phyloP scores from a whole-genome alignment of 768 basidiomycete genomes.

The Amyloporia xantha region DNA sequence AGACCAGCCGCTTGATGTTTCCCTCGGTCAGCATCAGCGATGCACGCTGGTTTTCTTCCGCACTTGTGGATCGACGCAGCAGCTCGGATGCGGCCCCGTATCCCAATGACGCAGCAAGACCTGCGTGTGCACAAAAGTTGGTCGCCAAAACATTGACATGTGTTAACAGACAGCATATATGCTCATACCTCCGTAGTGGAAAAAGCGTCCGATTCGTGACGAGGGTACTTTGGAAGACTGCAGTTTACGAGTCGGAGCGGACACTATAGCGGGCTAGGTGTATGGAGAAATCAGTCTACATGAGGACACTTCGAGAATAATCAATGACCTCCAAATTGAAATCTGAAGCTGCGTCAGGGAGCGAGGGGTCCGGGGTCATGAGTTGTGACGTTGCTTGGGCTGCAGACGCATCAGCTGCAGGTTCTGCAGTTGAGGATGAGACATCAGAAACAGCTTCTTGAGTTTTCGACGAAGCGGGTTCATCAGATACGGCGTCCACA shows the following conservation, averaged over 20 bases:
- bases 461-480: no score
- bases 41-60: conserved; percentile 25
- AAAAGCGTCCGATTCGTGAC: conserved; percentile 79
- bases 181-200: conserved; percentile 85
- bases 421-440: no score
- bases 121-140: conserved; percentile 32
- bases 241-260: conserved; percentile 36
- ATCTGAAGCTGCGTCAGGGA: no score
- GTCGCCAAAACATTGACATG: background rate
- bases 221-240: conserved; percentile 88
- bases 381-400: no score
- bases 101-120: conserved; percentile 83
- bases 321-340: no score
- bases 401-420: no score
- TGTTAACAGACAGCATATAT: background rate
- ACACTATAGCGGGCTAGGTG: background rate
- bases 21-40: conserved; percentile 85
- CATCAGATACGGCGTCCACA: no score
- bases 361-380: no score
- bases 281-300: background rate
- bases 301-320: no score
- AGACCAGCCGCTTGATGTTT: conserved; percentile 84
- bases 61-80: conserved; percentile 55
- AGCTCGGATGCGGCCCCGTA: conserved; percentile 88
- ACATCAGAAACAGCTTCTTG: no score